Base-by-base conservation (phyloP, 352 stramenopile species). In the Phytophthora pinifolia region DNA sequence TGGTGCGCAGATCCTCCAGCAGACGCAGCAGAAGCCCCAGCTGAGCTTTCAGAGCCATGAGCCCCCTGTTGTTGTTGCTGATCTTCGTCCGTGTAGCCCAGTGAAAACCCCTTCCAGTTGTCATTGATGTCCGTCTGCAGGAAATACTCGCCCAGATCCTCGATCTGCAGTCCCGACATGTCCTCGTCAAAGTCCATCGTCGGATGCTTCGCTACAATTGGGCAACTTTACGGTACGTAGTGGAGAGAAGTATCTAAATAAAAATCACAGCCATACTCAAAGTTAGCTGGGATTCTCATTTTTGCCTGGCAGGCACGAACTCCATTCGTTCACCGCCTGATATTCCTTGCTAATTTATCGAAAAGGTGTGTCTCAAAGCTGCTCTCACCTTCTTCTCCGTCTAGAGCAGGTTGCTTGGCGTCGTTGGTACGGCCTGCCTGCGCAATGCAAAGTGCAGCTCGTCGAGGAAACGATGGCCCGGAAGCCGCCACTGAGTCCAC, bases 111-210 rank as follows among this genome's bases (percentile, higher is more conserved):
- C 36, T 88, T 90, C 76, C 77, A 88, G 38, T 70, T 81, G 45
- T 90, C 77, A 38, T 69, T 69, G 29, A 74, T 67, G 37, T 86
- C 79, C 9, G 68, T 71, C 32, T 84, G 76, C 46, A 85, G 57
- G 50, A 90, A 82, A 65, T 86, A 88, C 45, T 86, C 72, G 57
- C 76, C 79, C 44, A 90, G 46, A 45, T 90, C 79, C 48, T 90
- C 79, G 47, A 90, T 90, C 54, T 87, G 79, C 44, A 89, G 62
- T 13, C 70, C 68, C 27, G 70, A 85, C 74, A 89, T 83, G 47
- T 89, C 79, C 25, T 84, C 75, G 36, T 87, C 74, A 53, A 83
- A 83, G 47, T 85, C 74, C 74, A 85, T 85, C 13, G 37, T 44
- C 39, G 34, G 18, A 54, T 34, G 37, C 2, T 36, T 49, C 33